Percentiles rank a stretch among this genome's conserved stretches.
Conservation (phyloP, 305 asterid species). For the Fraxinus paxiana region DNA sequence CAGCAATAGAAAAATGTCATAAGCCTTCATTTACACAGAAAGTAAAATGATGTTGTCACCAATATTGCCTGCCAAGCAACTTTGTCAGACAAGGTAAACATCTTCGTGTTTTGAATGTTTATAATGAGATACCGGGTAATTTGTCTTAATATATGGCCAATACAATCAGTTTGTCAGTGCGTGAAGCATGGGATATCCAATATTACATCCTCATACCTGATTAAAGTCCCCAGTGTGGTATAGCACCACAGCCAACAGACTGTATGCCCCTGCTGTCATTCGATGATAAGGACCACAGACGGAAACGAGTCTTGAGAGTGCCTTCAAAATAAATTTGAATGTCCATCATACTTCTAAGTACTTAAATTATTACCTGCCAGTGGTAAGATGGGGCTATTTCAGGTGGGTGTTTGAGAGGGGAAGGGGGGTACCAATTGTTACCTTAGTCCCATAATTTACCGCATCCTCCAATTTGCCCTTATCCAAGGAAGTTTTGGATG, state of each 20-base stretch:
- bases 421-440: slow-evolving; percentile 24
- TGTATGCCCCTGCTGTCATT: slow-evolving; percentile 92
- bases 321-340: slow-evolving; percentile 44
- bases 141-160: neutral
- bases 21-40: neutral
- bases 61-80: neutral
- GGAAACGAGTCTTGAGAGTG: slow-evolving; percentile 68
- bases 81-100: slow-evolving; percentile 4
- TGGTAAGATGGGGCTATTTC: neutral
- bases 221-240: slow-evolving; percentile 93
- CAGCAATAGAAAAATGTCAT: neutral
- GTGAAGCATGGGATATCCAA: slow-evolving; percentile 13
- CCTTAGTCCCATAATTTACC: slow-evolving; percentile 85
- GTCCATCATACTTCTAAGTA: slow-evolving; percentile 14
- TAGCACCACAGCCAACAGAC: slow-evolving; percentile 89
- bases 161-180: neutral
- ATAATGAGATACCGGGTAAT: neutral
- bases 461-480: slow-evolving; percentile 94
- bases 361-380: slow-evolving; percentile 10
- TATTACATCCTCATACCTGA: slow-evolving; percentile 53
- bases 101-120: neutral
- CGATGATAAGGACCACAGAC: slow-evolving; percentile 97
- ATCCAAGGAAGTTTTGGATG: slow-evolving; percentile 84
- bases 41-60: slow-evolving; percentile 3
- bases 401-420: neutral